A percentile compares a stretch with the other conserved stretches of the same genome.
Conservation (phyloP, 1,139 yeast genomes). For the Debaryomyces sp. region DNA sequence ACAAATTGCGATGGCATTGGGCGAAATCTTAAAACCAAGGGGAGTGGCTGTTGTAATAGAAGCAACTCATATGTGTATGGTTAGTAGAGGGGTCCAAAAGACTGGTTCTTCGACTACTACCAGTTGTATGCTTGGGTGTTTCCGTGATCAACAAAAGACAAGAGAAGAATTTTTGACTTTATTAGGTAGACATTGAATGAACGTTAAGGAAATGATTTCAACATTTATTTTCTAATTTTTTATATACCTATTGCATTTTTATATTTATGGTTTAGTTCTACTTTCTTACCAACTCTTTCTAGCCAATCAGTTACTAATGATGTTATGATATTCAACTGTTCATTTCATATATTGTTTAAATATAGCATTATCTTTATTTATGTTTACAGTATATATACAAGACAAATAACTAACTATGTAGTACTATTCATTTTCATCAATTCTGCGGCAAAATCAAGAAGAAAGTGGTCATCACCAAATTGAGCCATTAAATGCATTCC, state of each 20-base stretch:
- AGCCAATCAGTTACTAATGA: conserved; percentile 24
- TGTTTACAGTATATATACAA: conserved; percentile 10
- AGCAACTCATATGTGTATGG: conserved; percentile 99
- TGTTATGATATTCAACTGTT: conserved; percentile 45
- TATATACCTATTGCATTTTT: conserved; percentile 12
- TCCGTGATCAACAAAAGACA: conserved; percentile 90
- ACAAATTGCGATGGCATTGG: conserved; percentile 94
- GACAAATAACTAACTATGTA: conserved; percentile 7
- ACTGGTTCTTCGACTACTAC: conserved; percentile 93
- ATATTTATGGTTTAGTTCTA: conserved; percentile 10
- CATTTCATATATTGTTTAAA: conserved; percentile 17
- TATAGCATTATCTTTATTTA: conserved; percentile 4
- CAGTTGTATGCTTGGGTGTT: conserved; percentile 96
- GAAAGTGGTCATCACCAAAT: conserved; percentile 73
- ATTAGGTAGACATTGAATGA: conserved; percentile 53
- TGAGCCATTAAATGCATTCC: conserved; percentile 84
- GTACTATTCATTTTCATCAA: conserved; percentile 11
- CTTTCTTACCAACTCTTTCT: conserved; percentile 7
- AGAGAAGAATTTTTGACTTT: conserved; percentile 94
- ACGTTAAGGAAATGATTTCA: conserved; percentile 18
- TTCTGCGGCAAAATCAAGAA: conserved; percentile 44
- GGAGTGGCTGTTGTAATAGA: conserved; percentile 99
- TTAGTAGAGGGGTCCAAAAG: conserved; percentile 95
- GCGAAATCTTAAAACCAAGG: conserved; percentile 87
- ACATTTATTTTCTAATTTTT: conserved; percentile 16